Conservation (phyloP, 2,329 filamentous ascomycete genomes). For the Aspergillus phoenicis region DNA sequence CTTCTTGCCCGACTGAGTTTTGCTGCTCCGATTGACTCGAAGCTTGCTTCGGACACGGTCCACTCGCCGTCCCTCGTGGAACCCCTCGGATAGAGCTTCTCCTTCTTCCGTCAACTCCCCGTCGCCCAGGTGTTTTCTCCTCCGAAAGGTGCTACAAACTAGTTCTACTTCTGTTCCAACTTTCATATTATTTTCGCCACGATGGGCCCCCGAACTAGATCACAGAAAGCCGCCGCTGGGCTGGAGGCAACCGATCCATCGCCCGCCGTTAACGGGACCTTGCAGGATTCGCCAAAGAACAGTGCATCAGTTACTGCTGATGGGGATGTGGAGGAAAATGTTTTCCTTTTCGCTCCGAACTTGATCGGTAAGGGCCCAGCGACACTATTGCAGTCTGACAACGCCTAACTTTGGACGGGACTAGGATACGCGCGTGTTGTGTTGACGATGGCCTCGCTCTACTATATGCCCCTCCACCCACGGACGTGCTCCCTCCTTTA, state of each 20-base stretch:
- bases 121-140: slow-evolving; percentile 3
- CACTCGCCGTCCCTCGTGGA: slow-evolving; percentile 12
- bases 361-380: slow-evolving; percentile 66
- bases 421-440: slow-evolving; percentile 76
- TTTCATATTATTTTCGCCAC: slow-evolving; percentile 8
- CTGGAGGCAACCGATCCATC: slow-evolving; percentile 37
- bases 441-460: slow-evolving; percentile 84
- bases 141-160: background rate
- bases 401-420: slow-evolving; percentile 1
- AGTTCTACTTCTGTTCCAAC: background rate
- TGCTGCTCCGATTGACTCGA: background rate
- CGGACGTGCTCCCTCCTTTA: slow-evolving; percentile 86
- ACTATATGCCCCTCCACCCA: slow-evolving; percentile 99
- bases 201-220: slow-evolving; percentile 44
- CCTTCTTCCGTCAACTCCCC: slow-evolving; percentile 15
- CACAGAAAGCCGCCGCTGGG: slow-evolving; percentile 40
- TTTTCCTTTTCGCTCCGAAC: slow-evolving; percentile 81
- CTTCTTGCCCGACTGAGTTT: background rate
- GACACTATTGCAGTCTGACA: background rate
- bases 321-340: slow-evolving; percentile 63
- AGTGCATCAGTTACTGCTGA: slow-evolving; percentile 30
- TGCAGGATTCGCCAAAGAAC: slow-evolving; percentile 35
- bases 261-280: slow-evolving; percentile 33
- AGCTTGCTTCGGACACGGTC: slow-evolving; percentile 1
- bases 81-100: slow-evolving; percentile 18